phyloP scores from a whole-genome alignment of 2,329 filamentous ascomycete species.

The Fusarium anthophilum region DNA sequence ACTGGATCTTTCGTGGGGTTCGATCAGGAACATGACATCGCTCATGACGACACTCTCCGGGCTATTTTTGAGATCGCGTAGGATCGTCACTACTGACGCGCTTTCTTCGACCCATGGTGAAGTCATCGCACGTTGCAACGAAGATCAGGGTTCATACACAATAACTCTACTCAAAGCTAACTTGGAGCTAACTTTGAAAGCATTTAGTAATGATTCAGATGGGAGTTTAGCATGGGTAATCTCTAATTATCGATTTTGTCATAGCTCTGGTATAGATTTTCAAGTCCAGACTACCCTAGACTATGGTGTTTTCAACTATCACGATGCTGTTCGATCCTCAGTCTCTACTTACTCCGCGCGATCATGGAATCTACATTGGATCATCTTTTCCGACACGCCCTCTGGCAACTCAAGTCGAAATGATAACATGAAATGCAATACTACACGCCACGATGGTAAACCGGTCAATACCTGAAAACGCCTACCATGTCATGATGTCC shows the following conservation, averaged over 20 bases:
- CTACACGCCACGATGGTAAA: constrained; percentile 5
- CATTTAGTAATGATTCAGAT: background rate
- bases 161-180: background rate
- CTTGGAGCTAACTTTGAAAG: background rate
- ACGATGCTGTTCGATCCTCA: constrained; percentile 8
- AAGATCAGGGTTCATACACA: background rate
- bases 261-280: background rate
- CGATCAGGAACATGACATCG: constrained; percentile 15
- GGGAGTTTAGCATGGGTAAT: background rate
- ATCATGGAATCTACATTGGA: constrained; percentile 4
- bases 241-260: background rate
- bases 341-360: background rate
- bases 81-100: background rate
- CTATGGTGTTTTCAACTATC: background rate
- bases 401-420: background rate
- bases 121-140: constrained; percentile 1
- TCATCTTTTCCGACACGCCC: background rate
- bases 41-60: constrained; percentile 8
- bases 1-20: background rate
- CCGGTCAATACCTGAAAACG: background rate
- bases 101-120: background rate
- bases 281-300: constrained; percentile 9
- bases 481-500: background rate
- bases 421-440: constrained; percentile 1
- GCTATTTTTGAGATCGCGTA: background rate